Percentiles rank a stretch among this genome's conserved stretches.
Conservation (phyloP, 1,139 yeast species). For the Lodderomyces pseudojiufengensis region DNA sequence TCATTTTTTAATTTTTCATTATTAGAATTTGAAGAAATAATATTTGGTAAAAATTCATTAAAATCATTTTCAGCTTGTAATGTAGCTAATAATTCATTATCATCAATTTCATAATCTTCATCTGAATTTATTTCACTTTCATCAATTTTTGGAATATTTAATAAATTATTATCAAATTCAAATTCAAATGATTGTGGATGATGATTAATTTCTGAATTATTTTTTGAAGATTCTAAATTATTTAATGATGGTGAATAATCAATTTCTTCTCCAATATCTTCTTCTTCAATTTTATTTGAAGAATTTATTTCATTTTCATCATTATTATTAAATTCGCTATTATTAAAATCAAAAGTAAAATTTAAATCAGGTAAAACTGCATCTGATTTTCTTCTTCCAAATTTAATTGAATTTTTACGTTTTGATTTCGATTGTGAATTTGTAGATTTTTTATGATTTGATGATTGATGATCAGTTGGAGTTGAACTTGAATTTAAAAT, state of each 20-base stretch:
- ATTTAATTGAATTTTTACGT: conserved; percentile 25
- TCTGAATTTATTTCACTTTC: conserved; percentile 59
- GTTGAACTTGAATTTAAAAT: conserved; percentile 4
- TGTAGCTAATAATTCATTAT: conserved; percentile 66
- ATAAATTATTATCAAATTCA: conserved; percentile 36
- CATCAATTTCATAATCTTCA: conserved; percentile 68
- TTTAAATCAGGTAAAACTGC: conserved; percentile 49
- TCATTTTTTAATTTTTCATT: too few relatives aligned
- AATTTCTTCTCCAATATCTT: conserved; percentile 71
- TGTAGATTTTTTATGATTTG: not conserved
- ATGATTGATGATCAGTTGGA: conserved; percentile 2
- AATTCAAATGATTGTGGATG: too few relatives aligned
- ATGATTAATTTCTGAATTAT: too few relatives aligned
- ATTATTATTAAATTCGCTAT: conserved; percentile 16
- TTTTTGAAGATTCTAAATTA: conserved; percentile 12
- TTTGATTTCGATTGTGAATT: conserved; percentile 8
- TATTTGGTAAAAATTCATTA: conserved; percentile 34
- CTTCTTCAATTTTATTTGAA: conserved; percentile 29
- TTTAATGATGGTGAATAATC: conserved; percentile 13
- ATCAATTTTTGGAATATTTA: conserved; percentile 49
- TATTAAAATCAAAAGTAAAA: conserved; percentile 56
- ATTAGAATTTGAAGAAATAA: too few relatives aligned
- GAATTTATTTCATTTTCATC: conserved; percentile 13
- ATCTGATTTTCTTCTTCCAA: conserved; percentile 38
- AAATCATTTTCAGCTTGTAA: conserved; percentile 63